Conservation (phyloP, 1,139 yeast species). For the Cylindricascospora bacillispora region DNA sequence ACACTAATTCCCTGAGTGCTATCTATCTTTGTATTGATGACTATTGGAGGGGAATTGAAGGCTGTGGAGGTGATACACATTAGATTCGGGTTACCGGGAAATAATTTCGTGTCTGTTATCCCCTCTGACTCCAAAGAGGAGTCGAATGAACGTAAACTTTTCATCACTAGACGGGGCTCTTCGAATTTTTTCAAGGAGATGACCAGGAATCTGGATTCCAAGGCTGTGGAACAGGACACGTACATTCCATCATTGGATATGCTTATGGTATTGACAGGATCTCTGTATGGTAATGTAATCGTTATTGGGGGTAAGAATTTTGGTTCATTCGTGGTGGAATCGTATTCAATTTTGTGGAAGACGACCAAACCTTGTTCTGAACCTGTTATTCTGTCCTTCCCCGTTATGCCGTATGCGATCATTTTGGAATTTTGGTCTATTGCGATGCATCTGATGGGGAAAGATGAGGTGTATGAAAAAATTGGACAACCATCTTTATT, state of each 20-base stretch:
- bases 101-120: conserved; percentile 68
- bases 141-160: conserved; percentile 46
- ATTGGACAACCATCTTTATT: conserved; percentile 46
- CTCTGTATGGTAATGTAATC: conserved; percentile 73
- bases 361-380: conserved; percentile 73
- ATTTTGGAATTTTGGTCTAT: conserved; percentile 51
- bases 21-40: conserved; percentile 42
- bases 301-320: conserved; percentile 39
- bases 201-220: conserved; percentile 69
- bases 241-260: conserved; percentile 63
- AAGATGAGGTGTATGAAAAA: conserved; percentile 56
- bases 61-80: conserved; percentile 52
- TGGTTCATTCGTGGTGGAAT: conserved; percentile 11
- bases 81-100: conserved; percentile 41
- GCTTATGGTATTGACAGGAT: conserved; percentile 61
- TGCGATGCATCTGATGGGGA: conserved; percentile 70
- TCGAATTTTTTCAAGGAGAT: conserved; percentile 52
- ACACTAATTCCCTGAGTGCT: conserved; percentile 27
- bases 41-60: conserved; percentile 45
- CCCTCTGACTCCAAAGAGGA: conserved; percentile 72
- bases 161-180: conserved; percentile 61
- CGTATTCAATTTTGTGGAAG: conserved; percentile 34
- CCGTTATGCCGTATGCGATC: conserved; percentile 73
- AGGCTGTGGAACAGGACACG: conserved; percentile 68
- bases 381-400: conserved; percentile 56